Conservation (phyloP, 257 asterid genomes). For the Capsicum pubescens region DNA sequence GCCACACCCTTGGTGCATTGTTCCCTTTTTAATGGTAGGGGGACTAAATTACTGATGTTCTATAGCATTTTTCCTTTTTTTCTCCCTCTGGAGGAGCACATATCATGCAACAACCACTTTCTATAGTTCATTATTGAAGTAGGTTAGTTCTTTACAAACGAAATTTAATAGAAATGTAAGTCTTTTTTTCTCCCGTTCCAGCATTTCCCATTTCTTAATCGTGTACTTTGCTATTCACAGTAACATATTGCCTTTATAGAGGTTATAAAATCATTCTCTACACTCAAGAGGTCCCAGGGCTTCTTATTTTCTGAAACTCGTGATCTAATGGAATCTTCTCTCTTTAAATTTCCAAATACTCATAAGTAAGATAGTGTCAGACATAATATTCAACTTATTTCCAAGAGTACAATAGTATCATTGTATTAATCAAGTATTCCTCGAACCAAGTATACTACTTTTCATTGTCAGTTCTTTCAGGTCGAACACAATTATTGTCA, state of each 20-base stretch:
- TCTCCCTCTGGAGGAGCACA: background rate
- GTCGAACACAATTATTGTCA: slow-evolving; percentile 26
- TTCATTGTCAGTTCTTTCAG: slow-evolving; percentile 32
- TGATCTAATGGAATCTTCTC: background rate
- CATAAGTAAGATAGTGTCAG: background rate
- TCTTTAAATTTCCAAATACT: slow-evolving; percentile 2
- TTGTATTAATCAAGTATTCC: background rate
- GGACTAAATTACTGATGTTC: background rate
- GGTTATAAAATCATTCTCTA: background rate
- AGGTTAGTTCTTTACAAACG: no score
- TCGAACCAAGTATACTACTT: slow-evolving; percentile 24
- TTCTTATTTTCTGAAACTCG: background rate
- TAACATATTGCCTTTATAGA: no score
- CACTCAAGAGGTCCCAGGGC: background rate
- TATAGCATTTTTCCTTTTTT: background rate
- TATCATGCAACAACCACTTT: background rate
- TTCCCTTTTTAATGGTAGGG: background rate
- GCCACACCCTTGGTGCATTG: no score
- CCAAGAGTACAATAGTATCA: background rate
- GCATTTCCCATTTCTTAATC: background rate
- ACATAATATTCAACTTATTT: background rate
- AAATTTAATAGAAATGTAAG: background rate
- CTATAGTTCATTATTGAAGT: no score
- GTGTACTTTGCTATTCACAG: background rate
- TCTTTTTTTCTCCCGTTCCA: background rate